A percentile compares a stretch with the other conserved stretches of the same genome.
These are phyloP conservation scores for Chrysoporthe deuterocubensis DNA, from an alignment of 2,329 filamentous ascomycete genomes.

Conservation along the genomic window DNA sequence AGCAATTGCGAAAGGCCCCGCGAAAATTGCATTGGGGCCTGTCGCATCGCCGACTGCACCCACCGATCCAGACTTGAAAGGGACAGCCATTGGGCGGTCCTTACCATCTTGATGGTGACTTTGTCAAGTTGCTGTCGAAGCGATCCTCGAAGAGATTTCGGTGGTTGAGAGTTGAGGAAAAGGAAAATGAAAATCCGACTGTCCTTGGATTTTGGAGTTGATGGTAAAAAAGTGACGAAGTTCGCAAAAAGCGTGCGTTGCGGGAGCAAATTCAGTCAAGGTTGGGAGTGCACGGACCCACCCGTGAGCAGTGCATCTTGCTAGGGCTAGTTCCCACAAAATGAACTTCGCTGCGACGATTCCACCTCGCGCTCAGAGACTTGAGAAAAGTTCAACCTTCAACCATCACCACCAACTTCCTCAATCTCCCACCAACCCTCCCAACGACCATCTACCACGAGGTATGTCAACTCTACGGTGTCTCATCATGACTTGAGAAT, in stretches of 20 bases:
- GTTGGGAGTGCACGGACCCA: conserved; percentile 10
- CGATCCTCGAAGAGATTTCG: conserved; percentile 68
- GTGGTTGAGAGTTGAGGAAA: conserved; percentile 31
- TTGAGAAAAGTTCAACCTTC: conserved; percentile 30
- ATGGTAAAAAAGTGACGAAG: conserved; percentile 26
- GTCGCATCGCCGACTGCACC: not conserved
- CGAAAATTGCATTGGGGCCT: conserved; percentile 13
- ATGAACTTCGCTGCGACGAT: conserved; percentile 32
- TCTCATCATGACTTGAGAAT: conserved; percentile 35
- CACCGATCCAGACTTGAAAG: not conserved
- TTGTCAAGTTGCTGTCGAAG: conserved; percentile 59
- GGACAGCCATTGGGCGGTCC: conserved; percentile 31
- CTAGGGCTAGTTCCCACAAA: conserved; percentile 28
- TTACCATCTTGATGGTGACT: conserved; percentile 63
- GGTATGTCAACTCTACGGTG: conserved; percentile 35
- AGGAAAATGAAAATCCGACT: conserved; percentile 29
- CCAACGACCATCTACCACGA: conserved; percentile 33
- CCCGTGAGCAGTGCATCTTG: conserved; percentile 1
- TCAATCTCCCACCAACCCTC: conserved; percentile 24
- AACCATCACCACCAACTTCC: conserved; percentile 14
- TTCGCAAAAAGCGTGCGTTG: conserved; percentile 27
- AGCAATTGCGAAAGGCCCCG: conserved; percentile 4
- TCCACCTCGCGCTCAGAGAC: conserved; percentile 24
- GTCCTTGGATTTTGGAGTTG: conserved; percentile 33
- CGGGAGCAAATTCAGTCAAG: conserved; percentile 10